Evolutionary conservation across 108 stramenopile genomes (phyloP).

Genomic region (Cyclotella choctawhatcheeana): DNA sequence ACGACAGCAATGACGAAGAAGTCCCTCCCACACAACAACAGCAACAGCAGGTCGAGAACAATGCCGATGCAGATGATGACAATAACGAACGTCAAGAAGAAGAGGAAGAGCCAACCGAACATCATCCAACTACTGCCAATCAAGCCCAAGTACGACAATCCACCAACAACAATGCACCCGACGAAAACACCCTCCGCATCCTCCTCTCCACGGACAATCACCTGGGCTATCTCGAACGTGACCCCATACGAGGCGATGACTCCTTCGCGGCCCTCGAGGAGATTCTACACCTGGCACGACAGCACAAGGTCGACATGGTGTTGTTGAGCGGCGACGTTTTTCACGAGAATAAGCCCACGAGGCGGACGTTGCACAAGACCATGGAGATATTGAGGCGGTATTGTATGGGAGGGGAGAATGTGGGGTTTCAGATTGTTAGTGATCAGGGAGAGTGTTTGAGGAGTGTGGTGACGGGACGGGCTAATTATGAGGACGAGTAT

Average conservation of each 20-base stretch:
- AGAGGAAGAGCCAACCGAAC: not conserved
- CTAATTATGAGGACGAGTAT: conserved; percentile 93
- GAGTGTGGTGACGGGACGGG: conserved; percentile 51
- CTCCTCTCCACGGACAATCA: conserved; percentile 97
- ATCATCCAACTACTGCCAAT: not conserved
- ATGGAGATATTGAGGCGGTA: conserved; percentile 93
- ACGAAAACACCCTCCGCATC: conserved; percentile 82
- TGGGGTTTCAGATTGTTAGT: conserved; percentile 83
- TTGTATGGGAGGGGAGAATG: conserved; percentile 89
- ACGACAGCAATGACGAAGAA: conserved; percentile 23
- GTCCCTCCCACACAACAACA: conserved; percentile 15
- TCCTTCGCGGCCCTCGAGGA: conserved; percentile 97
- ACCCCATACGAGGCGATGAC: conserved; percentile 92
- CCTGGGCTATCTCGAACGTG: conserved; percentile 90
- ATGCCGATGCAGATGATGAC: conserved; percentile 8
- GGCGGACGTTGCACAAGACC: conserved; percentile 85
- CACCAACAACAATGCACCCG: conserved; percentile 17
- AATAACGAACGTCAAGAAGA: not conserved
- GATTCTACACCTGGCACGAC: conserved; percentile 80
- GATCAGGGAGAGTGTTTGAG: conserved; percentile 60
- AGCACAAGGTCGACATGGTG: conserved; percentile 77
- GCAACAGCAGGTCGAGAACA: not conserved
- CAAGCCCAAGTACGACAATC: no score
- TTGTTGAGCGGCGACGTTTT: conserved; percentile 96
- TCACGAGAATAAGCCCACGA: conserved; percentile 96